A percentile compares a stretch with the other conserved stretches of the same genome.
phyloP scores from a whole-genome alignment of 2,329 filamentous ascomycete species.

The Verticillium albo-atrum region DNA sequence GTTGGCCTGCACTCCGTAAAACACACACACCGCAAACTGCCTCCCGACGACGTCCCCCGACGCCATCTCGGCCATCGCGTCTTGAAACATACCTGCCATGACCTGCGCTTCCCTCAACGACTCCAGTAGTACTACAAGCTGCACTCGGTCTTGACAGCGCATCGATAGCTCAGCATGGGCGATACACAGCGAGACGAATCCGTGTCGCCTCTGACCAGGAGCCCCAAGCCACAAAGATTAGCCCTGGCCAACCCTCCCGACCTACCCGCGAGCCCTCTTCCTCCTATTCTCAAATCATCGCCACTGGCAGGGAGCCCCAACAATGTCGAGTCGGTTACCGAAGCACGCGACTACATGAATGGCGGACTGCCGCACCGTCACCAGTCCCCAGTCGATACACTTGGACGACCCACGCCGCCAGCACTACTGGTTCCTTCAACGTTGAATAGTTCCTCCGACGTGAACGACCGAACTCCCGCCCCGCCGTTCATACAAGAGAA shows the following conservation, averaged over 20 bases:
- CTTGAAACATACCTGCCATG: not conserved
- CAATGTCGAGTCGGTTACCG: conserved; percentile 12
- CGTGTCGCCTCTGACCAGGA: conserved; percentile 17
- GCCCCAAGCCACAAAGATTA: conserved; percentile 4
- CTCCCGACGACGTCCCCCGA: not conserved
- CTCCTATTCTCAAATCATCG: conserved; percentile 4
- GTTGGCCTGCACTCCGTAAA: not conserved
- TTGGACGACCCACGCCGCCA: not conserved
- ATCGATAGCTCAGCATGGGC: conserved; percentile 6
- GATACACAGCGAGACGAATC: conserved; percentile 15
- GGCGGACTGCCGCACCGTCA: conserved; percentile 26
- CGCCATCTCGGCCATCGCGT: not conserved
- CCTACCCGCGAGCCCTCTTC: conserved; percentile 5
- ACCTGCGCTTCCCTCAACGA: not conserved
- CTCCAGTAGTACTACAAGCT: not conserved
- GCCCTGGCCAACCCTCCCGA: conserved; percentile 5
- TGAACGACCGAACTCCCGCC: not conserved
- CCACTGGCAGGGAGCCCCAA: conserved; percentile 11
- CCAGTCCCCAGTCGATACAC: conserved; percentile 16
- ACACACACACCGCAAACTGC: not conserved
- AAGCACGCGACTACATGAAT: conserved; percentile 33
- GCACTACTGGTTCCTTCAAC: conserved; percentile 1
- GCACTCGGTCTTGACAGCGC: not conserved
- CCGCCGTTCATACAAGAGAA: not conserved
- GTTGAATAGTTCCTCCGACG: not conserved